These are phyloP conservation scores for Ophiostoma fasciatum DNA, from an alignment of 2,329 filamentous ascomycete species.

Conservation along the genomic window DNA sequence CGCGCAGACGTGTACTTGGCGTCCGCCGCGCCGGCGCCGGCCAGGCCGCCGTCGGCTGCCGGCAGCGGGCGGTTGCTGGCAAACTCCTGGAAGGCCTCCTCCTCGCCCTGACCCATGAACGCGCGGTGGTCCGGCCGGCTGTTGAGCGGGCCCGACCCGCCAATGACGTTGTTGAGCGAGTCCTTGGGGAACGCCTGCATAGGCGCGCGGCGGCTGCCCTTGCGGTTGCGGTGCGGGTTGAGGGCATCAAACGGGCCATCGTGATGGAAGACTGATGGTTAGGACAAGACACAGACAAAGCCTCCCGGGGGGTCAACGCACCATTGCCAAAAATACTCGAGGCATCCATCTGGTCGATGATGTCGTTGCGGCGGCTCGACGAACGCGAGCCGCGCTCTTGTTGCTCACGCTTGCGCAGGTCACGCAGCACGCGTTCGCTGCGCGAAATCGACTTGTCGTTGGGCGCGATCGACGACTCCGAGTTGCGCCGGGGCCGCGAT, in stretches of 20 bases:
- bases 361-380: slow-evolving; percentile 49
- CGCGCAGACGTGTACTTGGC: slow-evolving; percentile 19
- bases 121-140: slow-evolving; percentile 66
- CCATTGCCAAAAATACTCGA: slow-evolving; percentile 92
- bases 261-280: slow-evolving; percentile 71
- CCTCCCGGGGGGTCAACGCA: slow-evolving; percentile 32
- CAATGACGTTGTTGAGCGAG: slow-evolving; percentile 82
- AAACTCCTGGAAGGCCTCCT: slow-evolving; percentile 82
- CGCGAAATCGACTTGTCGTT: slow-evolving; percentile 45
- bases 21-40: slow-evolving; percentile 6
- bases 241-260: slow-evolving; percentile 95
- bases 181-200: slow-evolving; percentile 95
- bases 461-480: slow-evolving; percentile 57
- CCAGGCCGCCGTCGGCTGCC: not conserved
- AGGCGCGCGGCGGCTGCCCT: slow-evolving; percentile 66
- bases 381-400: slow-evolving; percentile 35
- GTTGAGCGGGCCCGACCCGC: slow-evolving; percentile 75
- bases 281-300: not conserved
- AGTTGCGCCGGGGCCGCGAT: slow-evolving; percentile 54
- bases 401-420: slow-evolving; percentile 35
- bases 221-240: slow-evolving; percentile 84
- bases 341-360: slow-evolving; percentile 93
- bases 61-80: slow-evolving; percentile 4
- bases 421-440: slow-evolving; percentile 38
- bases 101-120: slow-evolving; percentile 67